A percentile compares a stretch with the other conserved stretches of the same genome.
These are phyloP conservation scores for Cercospora janseana DNA, from an alignment of 2,329 filamentous ascomycete genomes.

Conservation along the genomic window DNA sequence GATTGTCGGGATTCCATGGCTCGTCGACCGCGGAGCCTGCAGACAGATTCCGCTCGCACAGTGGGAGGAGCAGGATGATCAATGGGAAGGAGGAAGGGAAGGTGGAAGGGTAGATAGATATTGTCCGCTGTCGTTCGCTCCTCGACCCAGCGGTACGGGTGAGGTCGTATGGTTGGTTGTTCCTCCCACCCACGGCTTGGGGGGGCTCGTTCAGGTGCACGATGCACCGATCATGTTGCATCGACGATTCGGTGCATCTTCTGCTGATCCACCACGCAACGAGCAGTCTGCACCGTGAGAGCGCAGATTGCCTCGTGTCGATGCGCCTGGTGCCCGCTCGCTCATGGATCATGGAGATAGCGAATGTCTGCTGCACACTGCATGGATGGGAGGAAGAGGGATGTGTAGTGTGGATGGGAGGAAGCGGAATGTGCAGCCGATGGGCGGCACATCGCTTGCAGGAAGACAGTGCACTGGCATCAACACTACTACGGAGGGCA, in stretches of 20 bases:
- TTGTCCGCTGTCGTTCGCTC: background rate
- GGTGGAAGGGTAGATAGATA: background rate
- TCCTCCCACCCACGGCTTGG: slow-evolving; percentile 2
- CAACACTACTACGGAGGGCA: no score
- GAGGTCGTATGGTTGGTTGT: slow-evolving; percentile 1
- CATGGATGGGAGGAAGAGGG: no score
- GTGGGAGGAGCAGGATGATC: background rate
- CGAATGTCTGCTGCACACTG: no score
- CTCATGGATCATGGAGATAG: background rate
- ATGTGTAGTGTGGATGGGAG: no score
- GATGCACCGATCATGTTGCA: background rate
- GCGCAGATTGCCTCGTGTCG: background rate
- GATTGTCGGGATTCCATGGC: slow-evolving; percentile 1
- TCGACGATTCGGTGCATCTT: slow-evolving; percentile 2
- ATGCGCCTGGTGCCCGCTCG: background rate
- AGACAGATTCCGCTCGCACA: background rate
- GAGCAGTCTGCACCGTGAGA: background rate
- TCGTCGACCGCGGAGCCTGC: background rate
- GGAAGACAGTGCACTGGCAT: no score
- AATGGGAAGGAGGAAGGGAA: background rate
- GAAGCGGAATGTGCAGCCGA: no score
- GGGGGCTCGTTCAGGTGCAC: background rate
- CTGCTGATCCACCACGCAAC: background rate
- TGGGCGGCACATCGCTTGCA: no score
- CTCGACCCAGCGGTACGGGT: background rate